phyloP scores from a whole-genome alignment of 306 rosid genomes.

The Ochetophila trinervis region DNA sequence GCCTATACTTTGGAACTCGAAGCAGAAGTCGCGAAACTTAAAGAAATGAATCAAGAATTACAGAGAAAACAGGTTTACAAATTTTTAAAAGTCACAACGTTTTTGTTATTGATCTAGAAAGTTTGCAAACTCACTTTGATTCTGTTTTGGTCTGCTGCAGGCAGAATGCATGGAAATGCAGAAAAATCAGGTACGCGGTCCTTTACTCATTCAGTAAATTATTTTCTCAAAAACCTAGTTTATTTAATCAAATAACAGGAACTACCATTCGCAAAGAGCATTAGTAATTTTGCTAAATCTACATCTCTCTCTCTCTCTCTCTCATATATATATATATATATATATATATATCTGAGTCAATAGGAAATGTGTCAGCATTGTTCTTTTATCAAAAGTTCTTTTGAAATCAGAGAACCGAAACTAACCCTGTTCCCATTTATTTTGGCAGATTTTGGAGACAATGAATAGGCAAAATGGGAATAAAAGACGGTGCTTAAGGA shows the following conservation, averaged over 20 bases:
- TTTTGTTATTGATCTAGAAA: constrained; percentile 5
- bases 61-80: constrained; percentile 63
- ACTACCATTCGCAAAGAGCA: no score
- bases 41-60: constrained; percentile 67
- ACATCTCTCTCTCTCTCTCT: no score
- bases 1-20: constrained; percentile 93
- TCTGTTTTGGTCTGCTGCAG: constrained; percentile 42
- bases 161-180: constrained; percentile 59
- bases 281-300: no score
- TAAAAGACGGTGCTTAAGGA: constrained; percentile 69
- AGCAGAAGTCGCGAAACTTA: constrained; percentile 76
- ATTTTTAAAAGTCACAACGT: neutral
- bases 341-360: no score
- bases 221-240: neutral
- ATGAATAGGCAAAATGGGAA: constrained; percentile 26
- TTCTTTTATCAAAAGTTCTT: no score
- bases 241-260: neutral
- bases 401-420: neutral
- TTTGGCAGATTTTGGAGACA: constrained; percentile 51
- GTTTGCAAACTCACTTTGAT: constrained; percentile 14
- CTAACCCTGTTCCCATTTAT: neutral
- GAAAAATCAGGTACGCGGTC: constrained; percentile 54
- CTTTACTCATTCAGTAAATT: neutral
- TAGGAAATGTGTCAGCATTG: no score
- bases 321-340: no score